Conservation (phyloP, 2,329 filamentous ascomycete species). For the Polychaeton citri region DNA sequence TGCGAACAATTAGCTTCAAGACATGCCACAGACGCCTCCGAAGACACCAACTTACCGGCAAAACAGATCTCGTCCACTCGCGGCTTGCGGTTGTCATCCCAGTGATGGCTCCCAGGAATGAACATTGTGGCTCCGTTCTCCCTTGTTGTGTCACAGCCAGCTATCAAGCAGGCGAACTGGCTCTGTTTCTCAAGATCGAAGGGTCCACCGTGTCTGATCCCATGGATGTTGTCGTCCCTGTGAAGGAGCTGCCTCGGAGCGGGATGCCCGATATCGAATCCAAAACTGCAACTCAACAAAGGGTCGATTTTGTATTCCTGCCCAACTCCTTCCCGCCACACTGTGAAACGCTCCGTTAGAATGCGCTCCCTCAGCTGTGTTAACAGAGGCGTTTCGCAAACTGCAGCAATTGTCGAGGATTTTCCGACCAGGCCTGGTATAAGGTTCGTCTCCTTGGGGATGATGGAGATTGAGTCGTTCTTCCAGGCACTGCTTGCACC, state of each 20-base stretch:
- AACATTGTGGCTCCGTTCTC: constrained; percentile 23
- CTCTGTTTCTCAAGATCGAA: constrained; percentile 8
- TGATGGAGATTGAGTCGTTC: background rate
- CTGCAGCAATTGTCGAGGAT: constrained; percentile 1
- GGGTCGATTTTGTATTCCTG: constrained; percentile 1
- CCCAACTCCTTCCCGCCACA: background rate
- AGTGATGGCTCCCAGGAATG: constrained; percentile 20
- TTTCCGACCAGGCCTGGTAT: constrained; percentile 2
- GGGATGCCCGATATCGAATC: constrained; percentile 17
- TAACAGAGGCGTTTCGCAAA: constrained; percentile 1
- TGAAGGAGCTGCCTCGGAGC: constrained; percentile 20
- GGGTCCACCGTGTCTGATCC: constrained; percentile 11
- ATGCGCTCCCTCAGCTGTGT: constrained; percentile 1
- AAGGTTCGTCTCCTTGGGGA: constrained; percentile 1
- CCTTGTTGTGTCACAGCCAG: constrained; percentile 15
- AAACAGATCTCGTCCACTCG: constrained; percentile 20
- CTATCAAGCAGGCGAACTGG: constrained; percentile 19
- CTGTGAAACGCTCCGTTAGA: background rate
- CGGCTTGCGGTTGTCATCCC: constrained; percentile 17
- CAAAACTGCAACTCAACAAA: constrained; percentile 17
- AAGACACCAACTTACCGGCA: constrained; percentile 13
- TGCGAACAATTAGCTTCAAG: constrained; percentile 4
- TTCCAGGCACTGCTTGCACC: background rate
- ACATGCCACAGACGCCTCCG: no score
- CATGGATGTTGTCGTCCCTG: constrained; percentile 21